Conservation (phyloP, 176 grass and related monocot genomes). For the Zea luxurians region DNA sequence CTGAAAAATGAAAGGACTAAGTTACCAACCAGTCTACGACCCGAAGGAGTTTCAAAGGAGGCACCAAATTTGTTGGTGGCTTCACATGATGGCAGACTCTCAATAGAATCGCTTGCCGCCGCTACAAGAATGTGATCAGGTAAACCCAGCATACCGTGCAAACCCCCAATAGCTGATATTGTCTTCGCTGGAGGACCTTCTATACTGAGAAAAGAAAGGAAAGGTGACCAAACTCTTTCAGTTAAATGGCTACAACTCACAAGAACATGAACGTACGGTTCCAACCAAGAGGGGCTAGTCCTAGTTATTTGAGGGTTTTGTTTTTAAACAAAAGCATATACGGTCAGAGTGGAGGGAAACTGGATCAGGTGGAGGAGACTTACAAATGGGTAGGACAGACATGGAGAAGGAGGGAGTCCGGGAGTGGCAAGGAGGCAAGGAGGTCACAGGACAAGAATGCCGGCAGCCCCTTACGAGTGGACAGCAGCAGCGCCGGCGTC, state of each 20-base stretch:
- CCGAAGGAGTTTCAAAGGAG: slow-evolving; percentile 81
- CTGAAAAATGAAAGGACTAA: slow-evolving; percentile 22
- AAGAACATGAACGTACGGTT: neutral
- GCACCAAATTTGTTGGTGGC: slow-evolving; percentile 75
- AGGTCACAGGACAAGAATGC: slow-evolving; percentile 71
- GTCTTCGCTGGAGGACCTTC: slow-evolving; percentile 63
- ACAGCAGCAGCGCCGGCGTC: slow-evolving; percentile 74
- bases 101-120: slow-evolving; percentile 71
- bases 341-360: neutral
- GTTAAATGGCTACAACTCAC: neutral
- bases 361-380: slow-evolving; percentile 15
- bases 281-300: neutral
- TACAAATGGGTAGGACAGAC: slow-evolving; percentile 93
- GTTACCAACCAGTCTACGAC: slow-evolving; percentile 64
- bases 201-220: slow-evolving; percentile 48
- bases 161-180: slow-evolving; percentile 69
- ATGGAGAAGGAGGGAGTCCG: slow-evolving; percentile 78
- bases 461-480: slow-evolving; percentile 73
- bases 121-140: slow-evolving; percentile 75
- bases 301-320: neutral
- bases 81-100: slow-evolving; percentile 73
- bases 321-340: slow-evolving; percentile 11
- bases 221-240: neutral
- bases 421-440: slow-evolving; percentile 63
- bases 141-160: slow-evolving; percentile 72